Conservation (phyloP, 2,329 filamentous ascomycete species). For the Drechslerella stenobrocha region DNA sequence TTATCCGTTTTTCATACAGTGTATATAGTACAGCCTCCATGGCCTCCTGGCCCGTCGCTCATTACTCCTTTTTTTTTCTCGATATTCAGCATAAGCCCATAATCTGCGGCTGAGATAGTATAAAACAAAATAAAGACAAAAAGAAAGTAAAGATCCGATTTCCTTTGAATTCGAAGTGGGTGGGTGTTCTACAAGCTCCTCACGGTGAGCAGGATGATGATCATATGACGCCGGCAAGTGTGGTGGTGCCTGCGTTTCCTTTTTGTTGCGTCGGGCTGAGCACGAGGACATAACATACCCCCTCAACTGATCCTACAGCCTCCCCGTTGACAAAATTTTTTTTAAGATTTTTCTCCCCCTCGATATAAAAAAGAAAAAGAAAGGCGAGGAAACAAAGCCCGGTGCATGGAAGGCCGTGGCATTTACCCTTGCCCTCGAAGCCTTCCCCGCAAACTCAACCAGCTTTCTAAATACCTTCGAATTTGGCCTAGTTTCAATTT, state of each 20-base stretch:
- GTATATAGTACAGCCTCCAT: conserved; percentile 47
- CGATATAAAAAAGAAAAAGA: not conserved
- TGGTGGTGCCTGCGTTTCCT: conserved; percentile 1
- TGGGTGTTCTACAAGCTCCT: conserved; percentile 2
- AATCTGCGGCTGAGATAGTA: not conserved
- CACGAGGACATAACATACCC: not conserved
- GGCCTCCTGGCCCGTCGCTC: conserved; percentile 47
- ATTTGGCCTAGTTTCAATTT: not conserved
- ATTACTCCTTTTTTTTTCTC: conserved; percentile 11
- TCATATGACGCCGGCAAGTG: conserved; percentile 23
- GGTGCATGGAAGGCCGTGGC: too few relatives aligned
- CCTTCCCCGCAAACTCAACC: conserved; percentile 4
- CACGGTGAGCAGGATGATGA: conserved; percentile 14
- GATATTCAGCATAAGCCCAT: conserved; percentile 7
- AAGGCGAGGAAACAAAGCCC: too few relatives aligned
- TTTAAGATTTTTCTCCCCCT: not conserved
- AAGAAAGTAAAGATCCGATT: conserved; percentile 24
- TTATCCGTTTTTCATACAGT: conserved; percentile 18
- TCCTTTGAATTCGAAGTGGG: conserved; percentile 4
- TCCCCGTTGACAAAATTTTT: not conserved
- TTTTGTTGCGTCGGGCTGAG: conserved; percentile 7
- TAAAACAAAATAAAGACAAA: conserved; percentile 16
- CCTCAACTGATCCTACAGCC: not conserved
- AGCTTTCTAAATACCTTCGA: not conserved
- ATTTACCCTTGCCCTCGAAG: conserved; percentile 1